phyloP scores from a whole-genome alignment of 768 basidiomycete species.

The Boletus rubescentipes region DNA sequence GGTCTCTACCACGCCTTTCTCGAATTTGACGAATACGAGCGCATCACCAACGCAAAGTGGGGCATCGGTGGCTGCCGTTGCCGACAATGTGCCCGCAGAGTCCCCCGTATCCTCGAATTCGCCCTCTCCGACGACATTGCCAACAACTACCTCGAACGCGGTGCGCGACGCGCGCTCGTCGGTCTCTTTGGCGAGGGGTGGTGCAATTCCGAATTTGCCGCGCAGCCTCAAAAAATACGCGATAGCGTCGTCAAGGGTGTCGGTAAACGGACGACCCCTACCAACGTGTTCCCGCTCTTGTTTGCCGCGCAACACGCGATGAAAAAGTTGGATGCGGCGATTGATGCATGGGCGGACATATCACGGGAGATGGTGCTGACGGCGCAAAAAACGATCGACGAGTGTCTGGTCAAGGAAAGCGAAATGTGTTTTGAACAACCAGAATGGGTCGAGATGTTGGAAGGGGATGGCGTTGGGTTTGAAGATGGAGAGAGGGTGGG shows the following conservation, averaged over 20 bases:
- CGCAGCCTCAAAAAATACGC: conserved; percentile 61
- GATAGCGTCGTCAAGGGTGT: conserved; percentile 74
- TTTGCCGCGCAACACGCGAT: conserved; percentile 65
- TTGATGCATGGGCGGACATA: conserved; percentile 48
- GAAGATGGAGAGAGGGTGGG: conserved; percentile 80
- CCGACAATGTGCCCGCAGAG: conserved; percentile 76
- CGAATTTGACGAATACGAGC: conserved; percentile 76
- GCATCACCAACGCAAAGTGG: conserved; percentile 72
- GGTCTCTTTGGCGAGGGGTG: conserved; percentile 88
- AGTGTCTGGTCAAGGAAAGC: conserved; percentile 56
- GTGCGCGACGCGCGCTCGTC: conserved; percentile 73
- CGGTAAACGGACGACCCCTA: conserved; percentile 61
- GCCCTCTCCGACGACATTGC: conserved; percentile 73
- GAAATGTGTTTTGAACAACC: conserved; percentile 63
- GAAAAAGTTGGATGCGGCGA: conserved; percentile 49
- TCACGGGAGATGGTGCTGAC: conserved; percentile 60
- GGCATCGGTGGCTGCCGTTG: conserved; percentile 84
- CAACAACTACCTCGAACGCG: conserved; percentile 67
- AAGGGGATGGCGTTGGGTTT: conserved; percentile 69
- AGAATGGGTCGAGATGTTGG: conserved; percentile 77
- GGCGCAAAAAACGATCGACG: conserved; percentile 62
- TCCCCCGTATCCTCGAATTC: conserved; percentile 83
- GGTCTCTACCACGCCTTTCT: conserved; percentile 85
- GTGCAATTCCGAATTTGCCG: conserved; percentile 80
- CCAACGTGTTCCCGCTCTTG: conserved; percentile 67